A percentile compares a stretch with the other conserved stretches of the same genome.
Evolutionary conservation across 2,329 filamentous ascomycete species (phyloP).

Genomic region (Ophiosphaerella narmari): DNA sequence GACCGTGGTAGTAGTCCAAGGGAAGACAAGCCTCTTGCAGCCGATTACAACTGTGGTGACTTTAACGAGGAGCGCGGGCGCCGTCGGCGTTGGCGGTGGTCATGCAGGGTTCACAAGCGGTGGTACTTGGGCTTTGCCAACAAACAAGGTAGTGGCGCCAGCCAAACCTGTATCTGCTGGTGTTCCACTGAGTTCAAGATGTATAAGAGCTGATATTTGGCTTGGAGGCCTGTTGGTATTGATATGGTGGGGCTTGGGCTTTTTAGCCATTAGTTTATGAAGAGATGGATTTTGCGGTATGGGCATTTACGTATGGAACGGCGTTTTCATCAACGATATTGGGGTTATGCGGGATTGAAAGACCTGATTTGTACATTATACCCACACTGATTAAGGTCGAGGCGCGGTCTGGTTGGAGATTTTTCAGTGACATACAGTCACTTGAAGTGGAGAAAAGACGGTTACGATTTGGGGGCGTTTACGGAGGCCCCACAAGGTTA

Average conservation of each 20-base stretch:
- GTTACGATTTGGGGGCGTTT: no score
- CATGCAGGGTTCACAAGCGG: constrained; percentile 4
- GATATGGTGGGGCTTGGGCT: constrained; percentile 4
- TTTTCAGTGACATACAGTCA: no score
- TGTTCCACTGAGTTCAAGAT: not conserved
- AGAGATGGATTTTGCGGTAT: not conserved
- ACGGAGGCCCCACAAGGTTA: no score
- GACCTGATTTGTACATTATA: no score
- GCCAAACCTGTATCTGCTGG: constrained; percentile 5
- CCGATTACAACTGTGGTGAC: constrained; percentile 30
- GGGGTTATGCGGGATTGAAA: not conserved
- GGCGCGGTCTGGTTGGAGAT: no score
- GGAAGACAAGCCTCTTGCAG: constrained; percentile 24
- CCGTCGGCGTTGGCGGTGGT: constrained; percentile 3
- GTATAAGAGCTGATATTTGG: not conserved
- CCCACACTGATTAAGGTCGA: no score
- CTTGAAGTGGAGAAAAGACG: no score
- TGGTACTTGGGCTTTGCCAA: constrained; percentile 1
- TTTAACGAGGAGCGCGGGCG: constrained; percentile 8
- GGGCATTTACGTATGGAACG: not conserved
- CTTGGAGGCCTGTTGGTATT: not conserved
- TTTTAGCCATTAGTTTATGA: not conserved
- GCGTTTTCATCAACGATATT: not conserved
- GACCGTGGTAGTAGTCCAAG: constrained; percentile 34
- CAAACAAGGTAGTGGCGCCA: not conserved